phyloP scores from a whole-genome alignment of 2,329 filamentous ascomycete genomes.

The Lithohypha guttulata region DNA sequence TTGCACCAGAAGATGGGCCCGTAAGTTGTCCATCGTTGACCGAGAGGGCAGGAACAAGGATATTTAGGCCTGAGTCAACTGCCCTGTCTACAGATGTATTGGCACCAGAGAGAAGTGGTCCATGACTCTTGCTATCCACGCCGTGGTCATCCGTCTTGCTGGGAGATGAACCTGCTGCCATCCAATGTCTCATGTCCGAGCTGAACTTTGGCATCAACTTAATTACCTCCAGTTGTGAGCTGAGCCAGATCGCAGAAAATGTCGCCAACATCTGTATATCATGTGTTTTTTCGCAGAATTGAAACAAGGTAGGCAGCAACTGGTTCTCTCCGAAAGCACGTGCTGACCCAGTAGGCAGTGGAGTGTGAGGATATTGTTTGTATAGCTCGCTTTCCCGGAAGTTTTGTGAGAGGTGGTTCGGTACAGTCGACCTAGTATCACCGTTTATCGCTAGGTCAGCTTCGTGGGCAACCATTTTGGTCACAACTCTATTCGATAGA shows the following conservation, averaged over 20 bases:
- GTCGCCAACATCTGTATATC: slow-evolving; percentile 58
- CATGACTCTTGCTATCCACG: too few species aligned
- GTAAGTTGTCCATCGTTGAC: too few species aligned
- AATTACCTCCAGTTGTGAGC: slow-evolving; percentile 30
- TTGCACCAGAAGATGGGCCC: slow-evolving; percentile 14
- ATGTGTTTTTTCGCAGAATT: slow-evolving; percentile 49
- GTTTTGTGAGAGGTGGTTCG: background rate
- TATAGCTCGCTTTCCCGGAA: background rate
- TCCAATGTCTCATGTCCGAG: too few species aligned
- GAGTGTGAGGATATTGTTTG: too few species aligned
- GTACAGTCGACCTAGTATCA: too few species aligned
- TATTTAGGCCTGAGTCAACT: background rate
- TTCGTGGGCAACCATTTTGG: background rate
- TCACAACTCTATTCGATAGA: slow-evolving; percentile 63
- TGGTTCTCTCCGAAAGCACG: too few species aligned
- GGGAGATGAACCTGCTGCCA: too few species aligned
- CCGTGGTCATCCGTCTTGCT: too few species aligned
- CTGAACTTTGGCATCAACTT: too few species aligned
- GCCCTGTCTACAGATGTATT: too few species aligned
- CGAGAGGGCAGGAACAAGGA: background rate
- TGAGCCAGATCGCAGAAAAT: slow-evolving; percentile 49
- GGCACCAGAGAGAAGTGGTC: too few species aligned
- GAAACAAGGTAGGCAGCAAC: slow-evolving; percentile 47
- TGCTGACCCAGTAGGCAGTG: too few species aligned
- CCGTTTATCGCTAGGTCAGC: background rate